Conservation (phyloP, 2,329 filamentous ascomycete genomes). For the Pseudocercospora cruenta region DNA sequence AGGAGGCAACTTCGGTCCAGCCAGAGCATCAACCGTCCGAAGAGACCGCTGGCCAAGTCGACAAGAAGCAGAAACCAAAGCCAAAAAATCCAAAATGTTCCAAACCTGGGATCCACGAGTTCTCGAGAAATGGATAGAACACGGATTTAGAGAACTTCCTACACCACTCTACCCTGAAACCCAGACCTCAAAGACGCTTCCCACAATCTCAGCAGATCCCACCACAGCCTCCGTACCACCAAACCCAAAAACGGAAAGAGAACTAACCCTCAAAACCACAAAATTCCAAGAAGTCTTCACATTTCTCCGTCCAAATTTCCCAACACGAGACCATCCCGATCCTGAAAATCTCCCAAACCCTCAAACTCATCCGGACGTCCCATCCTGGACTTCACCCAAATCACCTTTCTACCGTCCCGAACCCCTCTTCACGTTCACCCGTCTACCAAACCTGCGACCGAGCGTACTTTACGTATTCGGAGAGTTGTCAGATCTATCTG, state of each 20-base stretch:
- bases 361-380: constrained; percentile 49
- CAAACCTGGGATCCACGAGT: constrained; percentile 79
- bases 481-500: constrained; percentile 54
- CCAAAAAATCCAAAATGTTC: constrained; percentile 75
- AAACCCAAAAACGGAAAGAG: constrained; percentile 37
- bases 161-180: constrained; percentile 38
- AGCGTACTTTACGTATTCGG: constrained; percentile 40
- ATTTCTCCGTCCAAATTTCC: constrained; percentile 66
- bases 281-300: constrained; percentile 81
- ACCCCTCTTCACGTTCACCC: constrained; percentile 57
- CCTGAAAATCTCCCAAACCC: constrained; percentile 42
- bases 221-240: constrained; percentile 27
- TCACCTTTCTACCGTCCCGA: constrained; percentile 70
- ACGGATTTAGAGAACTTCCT: constrained; percentile 73
- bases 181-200: constrained; percentile 23
- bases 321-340: constrained; percentile 25
- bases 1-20: constrained; percentile 39
- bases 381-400: constrained; percentile 32
- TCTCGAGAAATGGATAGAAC: constrained; percentile 70
- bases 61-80: constrained; percentile 66
- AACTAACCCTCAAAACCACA: constrained; percentile 73
- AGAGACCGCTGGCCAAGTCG: constrained; percentile 83
- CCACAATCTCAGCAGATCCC: constrained; percentile 34
- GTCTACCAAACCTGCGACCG: constrained; percentile 65
- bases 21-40: constrained; percentile 67